Conservation (phyloP, 2,329 filamentous ascomycete species). For the Trichoderma sp. region DNA sequence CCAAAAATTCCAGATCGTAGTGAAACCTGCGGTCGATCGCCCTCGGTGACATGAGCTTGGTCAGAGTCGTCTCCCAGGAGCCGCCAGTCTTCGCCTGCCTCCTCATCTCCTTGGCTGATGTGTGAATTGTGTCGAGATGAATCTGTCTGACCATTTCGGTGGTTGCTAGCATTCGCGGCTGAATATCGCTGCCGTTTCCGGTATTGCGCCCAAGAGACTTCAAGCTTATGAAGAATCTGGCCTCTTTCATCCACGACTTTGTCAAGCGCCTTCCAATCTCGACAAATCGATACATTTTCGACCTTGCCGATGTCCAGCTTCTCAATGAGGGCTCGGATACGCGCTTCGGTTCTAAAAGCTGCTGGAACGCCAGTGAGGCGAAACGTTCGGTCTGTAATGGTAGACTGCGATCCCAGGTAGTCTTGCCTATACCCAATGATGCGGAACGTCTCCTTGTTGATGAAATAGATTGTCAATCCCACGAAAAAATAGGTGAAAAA, state of each 20-base stretch:
- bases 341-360: constrained; percentile 74
- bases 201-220: constrained; percentile 79
- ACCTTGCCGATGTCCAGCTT: constrained; percentile 86
- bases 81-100: constrained; percentile 55
- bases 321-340: constrained; percentile 84
- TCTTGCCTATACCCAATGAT: constrained; percentile 85
- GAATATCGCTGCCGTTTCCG: constrained; percentile 28
- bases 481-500: constrained; percentile 95
- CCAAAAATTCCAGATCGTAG: constrained; percentile 78
- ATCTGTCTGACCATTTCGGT: constrained; percentile 21
- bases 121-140: constrained; percentile 27
- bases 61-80: constrained; percentile 52
- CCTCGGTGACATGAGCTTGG: constrained; percentile 37
- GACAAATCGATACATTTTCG: constrained; percentile 80
- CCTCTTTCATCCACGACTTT: constrained; percentile 66
- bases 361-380: constrained; percentile 82
- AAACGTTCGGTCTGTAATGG: constrained; percentile 93
- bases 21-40: constrained; percentile 63
- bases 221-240: constrained; percentile 66
- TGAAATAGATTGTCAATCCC: constrained; percentile 73
- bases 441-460: constrained; percentile 77
- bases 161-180: background rate
- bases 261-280: constrained; percentile 83
- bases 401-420: constrained; percentile 89
- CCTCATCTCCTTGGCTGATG: constrained; percentile 39